Percentiles rank a stretch among this genome's conserved stretches.
phyloP scores from a whole-genome alignment of 2,329 filamentous ascomycete species.

The Penicillium carneum region DNA sequence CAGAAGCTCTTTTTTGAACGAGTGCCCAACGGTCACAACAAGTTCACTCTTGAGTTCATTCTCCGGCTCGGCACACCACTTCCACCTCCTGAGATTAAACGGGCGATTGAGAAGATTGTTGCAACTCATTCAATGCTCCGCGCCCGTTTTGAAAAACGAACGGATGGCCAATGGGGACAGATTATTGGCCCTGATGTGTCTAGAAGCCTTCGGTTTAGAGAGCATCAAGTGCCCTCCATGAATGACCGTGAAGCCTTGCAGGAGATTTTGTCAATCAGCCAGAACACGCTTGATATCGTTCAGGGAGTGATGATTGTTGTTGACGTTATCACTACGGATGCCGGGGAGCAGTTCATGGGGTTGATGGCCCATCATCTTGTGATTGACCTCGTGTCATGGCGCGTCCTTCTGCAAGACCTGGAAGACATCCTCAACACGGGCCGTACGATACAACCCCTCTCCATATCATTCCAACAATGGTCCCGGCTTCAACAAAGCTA shows the following conservation, averaged over 20 bases:
- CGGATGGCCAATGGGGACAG: constrained; percentile 6
- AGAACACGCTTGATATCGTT: constrained; percentile 5
- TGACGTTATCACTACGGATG: neutral
- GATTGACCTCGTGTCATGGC: constrained; percentile 30
- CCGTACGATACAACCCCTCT: neutral
- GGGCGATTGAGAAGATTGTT: no score
- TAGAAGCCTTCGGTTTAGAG: neutral
- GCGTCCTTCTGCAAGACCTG: constrained; percentile 21
- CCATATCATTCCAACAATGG: constrained; percentile 32
- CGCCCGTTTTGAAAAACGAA: constrained; percentile 16
- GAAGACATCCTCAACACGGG: constrained; percentile 23
- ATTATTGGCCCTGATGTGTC: neutral
- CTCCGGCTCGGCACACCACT: no score
- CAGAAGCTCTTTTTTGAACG: constrained; percentile 26
- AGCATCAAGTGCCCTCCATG: neutral
- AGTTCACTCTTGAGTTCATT: constrained; percentile 12
- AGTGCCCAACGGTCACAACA: constrained; percentile 25
- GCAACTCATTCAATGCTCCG: constrained; percentile 22
- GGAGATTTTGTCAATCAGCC: constrained; percentile 7
- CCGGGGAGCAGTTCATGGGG: constrained; percentile 15
- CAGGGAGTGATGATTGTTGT: neutral
- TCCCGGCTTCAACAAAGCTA: constrained; percentile 19
- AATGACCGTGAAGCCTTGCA: neutral
- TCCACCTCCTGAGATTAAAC: no score
- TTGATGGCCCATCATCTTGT: constrained; percentile 35